phyloP scores from a whole-genome alignment of 257 asterid species.

The Solanum commersonii region DNA sequence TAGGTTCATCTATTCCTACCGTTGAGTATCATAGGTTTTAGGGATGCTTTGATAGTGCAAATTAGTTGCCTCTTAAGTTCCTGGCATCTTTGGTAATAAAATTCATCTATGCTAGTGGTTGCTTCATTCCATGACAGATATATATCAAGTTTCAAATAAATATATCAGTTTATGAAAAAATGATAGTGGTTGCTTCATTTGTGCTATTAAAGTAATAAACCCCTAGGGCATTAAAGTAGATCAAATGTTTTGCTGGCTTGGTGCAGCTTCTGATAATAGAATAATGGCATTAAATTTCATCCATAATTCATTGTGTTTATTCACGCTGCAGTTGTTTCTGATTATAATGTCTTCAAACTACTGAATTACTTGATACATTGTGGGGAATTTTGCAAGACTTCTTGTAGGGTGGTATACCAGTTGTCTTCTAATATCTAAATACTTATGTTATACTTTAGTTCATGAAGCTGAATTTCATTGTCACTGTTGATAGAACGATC shows the following conservation, averaged over 20 bases:
- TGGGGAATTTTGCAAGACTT: neutral
- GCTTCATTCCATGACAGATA: neutral
- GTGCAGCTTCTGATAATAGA: neutral
- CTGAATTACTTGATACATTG: neutral
- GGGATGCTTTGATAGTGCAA: neutral
- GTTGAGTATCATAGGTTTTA: neutral
- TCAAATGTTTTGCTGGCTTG: neutral
- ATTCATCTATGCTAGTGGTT: neutral
- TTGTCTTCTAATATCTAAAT: neutral
- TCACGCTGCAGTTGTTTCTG: neutral
- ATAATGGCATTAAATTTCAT: neutral
- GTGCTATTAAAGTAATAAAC: neutral
- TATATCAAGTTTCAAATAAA: neutral
- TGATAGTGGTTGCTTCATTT: neutral
- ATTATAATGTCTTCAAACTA: neutral
- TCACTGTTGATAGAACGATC: neutral
- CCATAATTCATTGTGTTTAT: neutral
- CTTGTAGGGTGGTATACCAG: neutral
- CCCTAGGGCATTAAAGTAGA: neutral
- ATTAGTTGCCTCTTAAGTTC: neutral
- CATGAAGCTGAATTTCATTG: neutral
- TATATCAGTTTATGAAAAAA: neutral
- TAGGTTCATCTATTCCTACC: neutral
- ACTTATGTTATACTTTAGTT: neutral
- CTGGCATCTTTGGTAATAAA: neutral